phyloP scores from a whole-genome alignment of 768 basidiomycete genomes.

The Lentinula boryana region DNA sequence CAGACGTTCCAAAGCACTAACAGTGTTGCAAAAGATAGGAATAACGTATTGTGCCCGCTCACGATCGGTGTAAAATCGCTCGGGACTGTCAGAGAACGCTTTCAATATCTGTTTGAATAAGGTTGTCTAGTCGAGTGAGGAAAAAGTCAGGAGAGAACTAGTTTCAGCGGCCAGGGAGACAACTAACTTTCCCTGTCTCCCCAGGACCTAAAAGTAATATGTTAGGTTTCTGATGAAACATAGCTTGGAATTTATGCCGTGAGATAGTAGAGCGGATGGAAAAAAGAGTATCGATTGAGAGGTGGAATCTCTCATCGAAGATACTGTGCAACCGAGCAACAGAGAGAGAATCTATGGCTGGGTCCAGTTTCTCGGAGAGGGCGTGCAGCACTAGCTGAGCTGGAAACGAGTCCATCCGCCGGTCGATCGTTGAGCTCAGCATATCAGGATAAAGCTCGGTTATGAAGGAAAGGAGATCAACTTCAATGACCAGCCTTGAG shows the following conservation, averaged over 20 bases:
- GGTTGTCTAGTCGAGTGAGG: slow-evolving; percentile 60
- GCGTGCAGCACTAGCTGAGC: background rate
- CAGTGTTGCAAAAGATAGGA: background rate
- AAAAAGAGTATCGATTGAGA: background rate
- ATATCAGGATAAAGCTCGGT: background rate
- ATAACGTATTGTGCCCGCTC: background rate
- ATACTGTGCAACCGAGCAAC: background rate
- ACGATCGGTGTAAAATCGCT: background rate
- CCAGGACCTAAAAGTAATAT: slow-evolving; percentile 94
- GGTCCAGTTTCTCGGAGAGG: background rate
- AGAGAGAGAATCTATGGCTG: background rate
- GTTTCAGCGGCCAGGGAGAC: no score
- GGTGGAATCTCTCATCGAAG: background rate
- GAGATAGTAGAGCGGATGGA: no score
- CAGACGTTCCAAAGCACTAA: background rate
- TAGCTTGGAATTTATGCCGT: no score
- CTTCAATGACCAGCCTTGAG: background rate
- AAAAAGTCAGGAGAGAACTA: no score
- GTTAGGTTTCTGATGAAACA: slow-evolving; percentile 95
- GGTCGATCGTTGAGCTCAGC: background rate
- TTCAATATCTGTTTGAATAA: slow-evolving; percentile 80
- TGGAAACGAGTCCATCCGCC: background rate
- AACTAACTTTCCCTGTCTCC: slow-evolving; percentile 87
- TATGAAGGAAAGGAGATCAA: background rate
- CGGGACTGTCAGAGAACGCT: background rate